Evolutionary conservation across 2,329 filamentous ascomycete species (phyloP), one percentile per base, ranked within the genome.

Genomic region (Polytolypa hystricis): DNA sequence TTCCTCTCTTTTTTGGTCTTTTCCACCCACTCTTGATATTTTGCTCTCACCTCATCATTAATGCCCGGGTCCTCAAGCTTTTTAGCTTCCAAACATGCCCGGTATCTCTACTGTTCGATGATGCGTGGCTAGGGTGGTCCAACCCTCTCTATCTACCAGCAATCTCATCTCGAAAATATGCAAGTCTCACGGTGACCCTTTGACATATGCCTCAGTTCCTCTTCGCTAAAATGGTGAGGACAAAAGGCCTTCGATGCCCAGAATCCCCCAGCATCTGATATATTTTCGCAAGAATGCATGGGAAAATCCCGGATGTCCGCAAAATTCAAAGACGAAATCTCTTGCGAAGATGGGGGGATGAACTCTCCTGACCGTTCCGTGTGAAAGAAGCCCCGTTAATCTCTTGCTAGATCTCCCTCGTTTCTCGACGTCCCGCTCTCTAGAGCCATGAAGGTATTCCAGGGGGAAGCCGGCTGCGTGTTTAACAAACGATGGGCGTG

Each of bases 191-290:
- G 20, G 16, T 3, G 7, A 10, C 30, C 6, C 6, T 12, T 29
- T 29, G 12, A 21, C 28, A 17, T 19, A 14, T 4, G 4, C 11
- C 25, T 28, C 17, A 27, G 21, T 19, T 35, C 23, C 5, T 35
- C 25, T 11, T 35, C 33, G 9, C 25, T 29, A 14, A 35, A 35
- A 14, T 12, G 15, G 17, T 35, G 21, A 15, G 25, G 17, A 20
- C n/a, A 30, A 20, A 8, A 18, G 7, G 12, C 25, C 25, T 4
- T 35, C 26, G 3, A 35, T 29, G 17, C 25, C 25, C 5, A 35
- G 21, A 15, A 29, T 14, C 11, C n/a, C 23, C 26, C 25, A 35
- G 16, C 25, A 26, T 35, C 33, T 35, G n/a, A n/a, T n/a, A n/a
- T n/a, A n/a, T n/a, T n/a, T n/a, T n/a, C n/a, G n/a, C n/a, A n/a